Evolutionary conservation across 139 green algal species (phyloP).

Genomic region (Asterochloris erici): DNA sequence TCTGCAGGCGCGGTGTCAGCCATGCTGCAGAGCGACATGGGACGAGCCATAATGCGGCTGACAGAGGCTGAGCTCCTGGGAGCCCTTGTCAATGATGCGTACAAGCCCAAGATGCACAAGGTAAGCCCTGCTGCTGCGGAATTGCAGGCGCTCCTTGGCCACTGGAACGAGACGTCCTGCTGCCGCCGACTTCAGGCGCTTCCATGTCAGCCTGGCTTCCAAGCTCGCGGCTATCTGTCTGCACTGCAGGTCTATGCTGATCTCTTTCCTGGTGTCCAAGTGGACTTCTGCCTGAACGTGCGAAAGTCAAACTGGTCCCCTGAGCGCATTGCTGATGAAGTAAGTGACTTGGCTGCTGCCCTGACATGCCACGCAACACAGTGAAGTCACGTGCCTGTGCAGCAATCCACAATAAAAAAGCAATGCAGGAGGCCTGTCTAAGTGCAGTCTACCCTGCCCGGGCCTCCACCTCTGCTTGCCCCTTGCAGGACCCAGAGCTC

Average conservation of each 20-base stretch:
- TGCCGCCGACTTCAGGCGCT: too few relatives aligned
- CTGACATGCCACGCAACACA: too few relatives aligned
- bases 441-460: too few relatives aligned
- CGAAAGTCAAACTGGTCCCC: slow-evolving; percentile 28
- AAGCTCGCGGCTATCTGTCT: too few relatives aligned
- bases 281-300: slow-evolving; percentile 50
- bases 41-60: slow-evolving; percentile 7
- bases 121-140: not conserved
- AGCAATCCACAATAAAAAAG: too few relatives aligned
- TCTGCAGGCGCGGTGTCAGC: slow-evolving; percentile 6
- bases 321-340: slow-evolving; percentile 17
- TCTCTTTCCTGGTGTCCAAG: slow-evolving; percentile 27
- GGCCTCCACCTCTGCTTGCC: not conserved
- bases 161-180: too few relatives aligned
- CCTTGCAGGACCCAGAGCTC: not conserved
- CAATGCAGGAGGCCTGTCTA: too few relatives aligned
- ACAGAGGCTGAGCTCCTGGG: slow-evolving; percentile 1
- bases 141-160: not conserved
- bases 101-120: slow-evolving; percentile 52
- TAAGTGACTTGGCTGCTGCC: not conserved
- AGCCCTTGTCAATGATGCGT: slow-evolving; percentile 34
- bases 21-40: slow-evolving; percentile 9
- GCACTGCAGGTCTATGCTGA: slow-evolving; percentile 7
- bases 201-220: too few relatives aligned
- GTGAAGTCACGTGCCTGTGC: too few relatives aligned